Conservation (phyloP, 2,329 filamentous ascomycete species). For the Pseudogymnoascus sp. region DNA sequence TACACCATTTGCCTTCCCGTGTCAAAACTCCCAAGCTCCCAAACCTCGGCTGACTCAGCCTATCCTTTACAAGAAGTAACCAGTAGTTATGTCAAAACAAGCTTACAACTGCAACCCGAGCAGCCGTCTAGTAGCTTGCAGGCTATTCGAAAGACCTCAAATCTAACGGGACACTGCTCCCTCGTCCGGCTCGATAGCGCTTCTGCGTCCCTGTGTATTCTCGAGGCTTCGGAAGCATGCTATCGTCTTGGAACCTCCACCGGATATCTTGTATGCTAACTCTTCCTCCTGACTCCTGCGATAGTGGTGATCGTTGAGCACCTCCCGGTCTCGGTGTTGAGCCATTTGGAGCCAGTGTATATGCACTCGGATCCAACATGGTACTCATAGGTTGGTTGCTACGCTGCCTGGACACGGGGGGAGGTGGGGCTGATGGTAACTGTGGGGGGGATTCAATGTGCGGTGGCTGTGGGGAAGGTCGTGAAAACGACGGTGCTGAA, state of each 20-base stretch:
- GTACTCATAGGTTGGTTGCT: slow-evolving; percentile 44
- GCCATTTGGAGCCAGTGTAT: slow-evolving; percentile 63
- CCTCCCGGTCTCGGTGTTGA: slow-evolving; percentile 1
- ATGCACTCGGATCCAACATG: slow-evolving; percentile 67
- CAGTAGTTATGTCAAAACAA: slow-evolving; percentile 8
- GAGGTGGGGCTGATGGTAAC: slow-evolving; percentile 36
- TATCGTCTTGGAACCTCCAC: slow-evolving; percentile 83
- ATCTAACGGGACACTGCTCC: slow-evolving; percentile 89
- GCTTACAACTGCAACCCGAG: slow-evolving; percentile 2
- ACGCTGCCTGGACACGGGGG: slow-evolving; percentile 29
- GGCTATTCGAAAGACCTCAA: slow-evolving; percentile 43
- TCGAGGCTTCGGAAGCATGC: slow-evolving; percentile 74
- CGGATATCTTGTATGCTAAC: slow-evolving; percentile 66
- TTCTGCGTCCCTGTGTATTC: slow-evolving; percentile 68
- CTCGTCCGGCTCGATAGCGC: slow-evolving; percentile 81
- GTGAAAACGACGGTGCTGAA: slow-evolving; percentile 33
- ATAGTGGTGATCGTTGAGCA: slow-evolving; percentile 17
- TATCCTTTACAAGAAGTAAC: slow-evolving; percentile 6
- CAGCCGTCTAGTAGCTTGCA: neutral
- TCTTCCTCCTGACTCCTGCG: slow-evolving; percentile 31
- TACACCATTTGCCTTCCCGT: neutral
- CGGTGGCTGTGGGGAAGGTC: slow-evolving; percentile 32
- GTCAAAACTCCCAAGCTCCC: neutral
- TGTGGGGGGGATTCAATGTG: slow-evolving; percentile 27
- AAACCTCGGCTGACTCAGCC: slow-evolving; percentile 6